phyloP scores from a whole-genome alignment of 2,329 filamentous ascomycete genomes.

The Paracoccidioides lutzii region DNA sequence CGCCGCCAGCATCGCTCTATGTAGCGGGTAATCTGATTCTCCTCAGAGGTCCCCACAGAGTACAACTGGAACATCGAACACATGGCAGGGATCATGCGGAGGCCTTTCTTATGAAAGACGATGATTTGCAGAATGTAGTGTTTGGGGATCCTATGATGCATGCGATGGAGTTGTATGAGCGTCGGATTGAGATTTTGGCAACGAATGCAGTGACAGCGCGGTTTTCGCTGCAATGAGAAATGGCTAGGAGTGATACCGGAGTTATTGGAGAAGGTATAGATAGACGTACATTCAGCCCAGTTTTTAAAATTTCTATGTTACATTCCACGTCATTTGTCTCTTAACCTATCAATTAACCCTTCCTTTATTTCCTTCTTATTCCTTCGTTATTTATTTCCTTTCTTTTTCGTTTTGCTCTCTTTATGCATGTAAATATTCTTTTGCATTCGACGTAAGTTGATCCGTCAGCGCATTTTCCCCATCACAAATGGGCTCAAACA shows the following conservation, averaged over 20 bases:
- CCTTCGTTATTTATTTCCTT: neutral
- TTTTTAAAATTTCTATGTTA: neutral
- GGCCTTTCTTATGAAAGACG: conserved; percentile 55
- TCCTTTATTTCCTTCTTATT: neutral
- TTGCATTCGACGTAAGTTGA: too few species aligned
- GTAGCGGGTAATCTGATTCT: conserved; percentile 58
- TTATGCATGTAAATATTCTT: too few species aligned
- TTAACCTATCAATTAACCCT: neutral
- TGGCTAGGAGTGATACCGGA: neutral
- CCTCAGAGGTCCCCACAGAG: conserved; percentile 37
- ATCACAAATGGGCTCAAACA: too few species aligned
- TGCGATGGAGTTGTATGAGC: conserved; percentile 64
- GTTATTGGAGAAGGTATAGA: neutral
- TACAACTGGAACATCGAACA: conserved; percentile 31
- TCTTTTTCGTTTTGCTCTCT: neutral
- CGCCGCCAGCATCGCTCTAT: conserved; percentile 54
- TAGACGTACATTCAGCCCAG: neutral
- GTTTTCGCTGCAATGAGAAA: conserved; percentile 4
- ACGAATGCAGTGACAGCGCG: conserved; percentile 51
- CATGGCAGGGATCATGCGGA: conserved; percentile 46
- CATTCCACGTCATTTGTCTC: neutral
- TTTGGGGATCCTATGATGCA: conserved; percentile 76
- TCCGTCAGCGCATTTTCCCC: too few species aligned
- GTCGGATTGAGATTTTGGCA: conserved; percentile 57
- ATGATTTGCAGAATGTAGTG: conserved; percentile 54